A percentile compares a stretch with the other conserved stretches of the same genome.
phyloP scores from a whole-genome alignment of 805 yeast species.

The Monosporozyma siamensis region DNA sequence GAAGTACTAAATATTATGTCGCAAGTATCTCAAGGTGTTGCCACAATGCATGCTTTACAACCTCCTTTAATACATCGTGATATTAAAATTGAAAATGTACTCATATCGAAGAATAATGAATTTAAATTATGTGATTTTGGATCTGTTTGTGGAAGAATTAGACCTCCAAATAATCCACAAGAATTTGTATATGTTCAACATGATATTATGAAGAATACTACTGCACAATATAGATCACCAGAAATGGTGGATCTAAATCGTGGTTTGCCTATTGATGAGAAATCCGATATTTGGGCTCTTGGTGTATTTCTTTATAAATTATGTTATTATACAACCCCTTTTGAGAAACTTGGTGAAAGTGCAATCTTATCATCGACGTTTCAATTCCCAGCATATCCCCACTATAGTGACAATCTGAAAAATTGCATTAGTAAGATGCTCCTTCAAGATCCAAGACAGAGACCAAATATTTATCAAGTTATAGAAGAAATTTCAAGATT shows the following conservation, averaged over 20 bases:
- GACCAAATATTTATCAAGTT: constrained; percentile 68
- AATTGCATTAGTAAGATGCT: constrained; percentile 53
- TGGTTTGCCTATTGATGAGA: constrained; percentile 68
- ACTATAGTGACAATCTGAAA: constrained; percentile 52
- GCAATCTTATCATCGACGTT: constrained; percentile 52
- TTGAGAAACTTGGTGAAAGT: constrained; percentile 54
- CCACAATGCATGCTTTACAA: constrained; percentile 62
- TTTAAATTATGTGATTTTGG: constrained; percentile 80
- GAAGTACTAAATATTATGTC: constrained; percentile 62
- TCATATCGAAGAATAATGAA: constrained; percentile 47
- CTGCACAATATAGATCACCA: constrained; percentile 79
- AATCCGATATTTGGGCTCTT: constrained; percentile 79
- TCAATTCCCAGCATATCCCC: constrained; percentile 46
- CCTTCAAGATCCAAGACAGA: constrained; percentile 54
- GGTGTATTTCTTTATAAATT: constrained; percentile 71
- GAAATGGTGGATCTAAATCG: constrained; percentile 71
- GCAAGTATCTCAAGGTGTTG: constrained; percentile 63
- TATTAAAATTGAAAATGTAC: constrained; percentile 73
- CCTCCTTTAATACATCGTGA: constrained; percentile 75
- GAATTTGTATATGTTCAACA: constrained; percentile 53
- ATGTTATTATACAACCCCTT: constrained; percentile 77
- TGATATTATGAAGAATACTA: constrained; percentile 69
- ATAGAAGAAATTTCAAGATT: constrained; percentile 58
- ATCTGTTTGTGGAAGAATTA: constrained; percentile 55
- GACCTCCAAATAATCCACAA: constrained; percentile 53